Percentiles rank a stretch among this genome's conserved stretches.
Evolutionary conservation across 2,329 filamentous ascomycete genomes (phyloP).

Genomic region (Botrytis elliptica): DNA sequence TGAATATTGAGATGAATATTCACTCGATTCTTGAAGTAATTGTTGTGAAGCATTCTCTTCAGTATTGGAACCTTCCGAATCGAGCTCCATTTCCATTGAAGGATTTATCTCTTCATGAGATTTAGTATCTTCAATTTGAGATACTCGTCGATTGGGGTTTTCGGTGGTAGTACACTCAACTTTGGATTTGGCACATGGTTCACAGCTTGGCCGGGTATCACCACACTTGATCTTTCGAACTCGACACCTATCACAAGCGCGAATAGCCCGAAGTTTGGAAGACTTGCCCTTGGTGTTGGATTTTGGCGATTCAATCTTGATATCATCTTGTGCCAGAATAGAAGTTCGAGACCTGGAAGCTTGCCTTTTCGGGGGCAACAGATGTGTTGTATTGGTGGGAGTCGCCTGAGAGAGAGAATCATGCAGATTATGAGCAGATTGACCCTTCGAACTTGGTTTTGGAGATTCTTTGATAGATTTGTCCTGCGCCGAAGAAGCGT

Average conservation of each 20-base stretch:
- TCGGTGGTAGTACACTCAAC: slow-evolving; percentile 3
- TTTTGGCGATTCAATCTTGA: not conserved
- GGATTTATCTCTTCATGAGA: not conserved
- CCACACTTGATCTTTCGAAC: slow-evolving; percentile 5
- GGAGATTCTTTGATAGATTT: not conserved
- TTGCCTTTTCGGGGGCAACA: not conserved
- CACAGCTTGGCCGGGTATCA: slow-evolving; percentile 1
- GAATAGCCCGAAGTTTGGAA: not conserved
- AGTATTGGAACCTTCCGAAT: slow-evolving; percentile 8
- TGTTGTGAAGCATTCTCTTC: slow-evolving; percentile 19
- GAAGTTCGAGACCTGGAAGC: not conserved
- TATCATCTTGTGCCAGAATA: not conserved
- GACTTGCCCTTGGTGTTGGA: not conserved
- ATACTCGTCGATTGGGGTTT: not conserved
- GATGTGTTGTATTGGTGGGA: not conserved
- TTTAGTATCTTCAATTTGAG: not conserved
- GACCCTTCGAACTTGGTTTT: not conserved
- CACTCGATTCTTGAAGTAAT: slow-evolving; percentile 18
- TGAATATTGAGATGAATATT: slow-evolving; percentile 19
- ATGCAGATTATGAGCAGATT: not conserved
- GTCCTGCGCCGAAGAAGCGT: not conserved
- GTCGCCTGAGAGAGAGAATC: not conserved
- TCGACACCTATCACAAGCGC: slow-evolving; percentile 8
- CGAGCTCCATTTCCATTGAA: slow-evolving; percentile 1
- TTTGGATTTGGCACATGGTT: slow-evolving; percentile 1